Evolutionary conservation across 768 basidiomycete genomes (phyloP).

Genomic region (Phanerochaete sordida): DNA sequence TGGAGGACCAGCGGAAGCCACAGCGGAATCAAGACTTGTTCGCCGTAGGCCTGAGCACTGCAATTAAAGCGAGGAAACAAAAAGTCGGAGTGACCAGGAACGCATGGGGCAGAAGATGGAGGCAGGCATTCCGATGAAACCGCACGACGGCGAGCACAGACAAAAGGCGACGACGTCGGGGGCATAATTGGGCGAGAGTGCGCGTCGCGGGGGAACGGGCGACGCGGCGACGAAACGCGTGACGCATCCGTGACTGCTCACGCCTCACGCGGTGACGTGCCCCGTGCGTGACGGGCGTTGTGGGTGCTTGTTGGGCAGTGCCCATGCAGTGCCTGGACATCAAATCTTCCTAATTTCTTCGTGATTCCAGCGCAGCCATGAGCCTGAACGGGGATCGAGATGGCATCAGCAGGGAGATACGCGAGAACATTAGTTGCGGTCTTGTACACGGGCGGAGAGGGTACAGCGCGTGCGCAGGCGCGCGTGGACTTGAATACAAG

Average conservation of each 20-base stretch:
- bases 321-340: background rate
- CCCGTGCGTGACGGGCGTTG: background rate
- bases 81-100: background rate
- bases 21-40: background rate
- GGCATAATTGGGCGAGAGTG: too few species aligned
- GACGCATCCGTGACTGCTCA: background rate
- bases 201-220: background rate
- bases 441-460: background rate
- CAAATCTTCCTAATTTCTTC: background rate
- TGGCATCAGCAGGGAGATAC: background rate
- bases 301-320: conserved; percentile 9
- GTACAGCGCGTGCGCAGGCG: background rate
- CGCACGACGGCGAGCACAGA: background rate
- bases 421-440: background rate
- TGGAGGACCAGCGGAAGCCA: background rate
- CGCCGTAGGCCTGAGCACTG: background rate
- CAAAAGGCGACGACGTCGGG: background rate
- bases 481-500: background rate
- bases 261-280: background rate
- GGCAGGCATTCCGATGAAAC: too few species aligned
- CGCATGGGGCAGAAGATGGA: background rate
- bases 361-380: background rate
- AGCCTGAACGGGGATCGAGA: background rate
- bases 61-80: background rate
- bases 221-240: background rate